Conservation (phyloP, 2,329 filamentous ascomycete genomes). For the Aspergillus fructus region DNA sequence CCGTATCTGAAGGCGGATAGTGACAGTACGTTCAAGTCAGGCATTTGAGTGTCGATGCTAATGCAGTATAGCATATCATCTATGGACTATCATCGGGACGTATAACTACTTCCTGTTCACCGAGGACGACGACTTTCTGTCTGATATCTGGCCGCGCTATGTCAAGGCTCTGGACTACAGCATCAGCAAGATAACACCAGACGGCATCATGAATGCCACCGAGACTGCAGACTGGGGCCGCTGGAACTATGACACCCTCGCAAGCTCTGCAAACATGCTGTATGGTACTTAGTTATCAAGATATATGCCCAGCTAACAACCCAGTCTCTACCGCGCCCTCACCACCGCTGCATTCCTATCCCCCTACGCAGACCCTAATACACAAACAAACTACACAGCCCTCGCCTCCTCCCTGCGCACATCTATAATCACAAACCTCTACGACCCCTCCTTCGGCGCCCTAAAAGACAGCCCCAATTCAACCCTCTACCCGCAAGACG, state of each 20-base stretch:
- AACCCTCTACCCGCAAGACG: conserved; percentile 60
- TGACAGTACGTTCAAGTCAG: conserved; percentile 19
- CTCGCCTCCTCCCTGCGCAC: conserved; percentile 46
- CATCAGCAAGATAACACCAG: conserved; percentile 44
- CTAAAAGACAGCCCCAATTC: conserved; percentile 56
- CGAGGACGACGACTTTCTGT: conserved; percentile 51
- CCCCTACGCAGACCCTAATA: conserved; percentile 46
- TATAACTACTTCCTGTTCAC: conserved; percentile 60
- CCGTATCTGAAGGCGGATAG: conserved; percentile 34
- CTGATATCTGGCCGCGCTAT: conserved; percentile 51
- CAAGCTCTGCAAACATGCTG: conserved; percentile 48
- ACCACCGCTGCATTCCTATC: conserved; percentile 54
- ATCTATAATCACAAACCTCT: conserved; percentile 51
- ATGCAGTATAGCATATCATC: conserved; percentile 29
- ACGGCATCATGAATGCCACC: conserved; percentile 51
- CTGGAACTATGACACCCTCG: conserved; percentile 44
- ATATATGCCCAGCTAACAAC: not conserved
- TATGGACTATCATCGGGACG: conserved; percentile 58
- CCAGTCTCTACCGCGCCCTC: conserved; percentile 53
- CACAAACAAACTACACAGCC: conserved; percentile 31
- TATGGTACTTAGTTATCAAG: conserved; percentile 2
- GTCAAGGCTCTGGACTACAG: conserved; percentile 49
- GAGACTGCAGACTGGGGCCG: conserved; percentile 54
- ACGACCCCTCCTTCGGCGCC: conserved; percentile 49
- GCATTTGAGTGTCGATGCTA: too few relatives aligned